Evolutionary conservation across 805 yeast genomes (phyloP).

Genomic region (Ogataea nitratoaversa): DNA sequence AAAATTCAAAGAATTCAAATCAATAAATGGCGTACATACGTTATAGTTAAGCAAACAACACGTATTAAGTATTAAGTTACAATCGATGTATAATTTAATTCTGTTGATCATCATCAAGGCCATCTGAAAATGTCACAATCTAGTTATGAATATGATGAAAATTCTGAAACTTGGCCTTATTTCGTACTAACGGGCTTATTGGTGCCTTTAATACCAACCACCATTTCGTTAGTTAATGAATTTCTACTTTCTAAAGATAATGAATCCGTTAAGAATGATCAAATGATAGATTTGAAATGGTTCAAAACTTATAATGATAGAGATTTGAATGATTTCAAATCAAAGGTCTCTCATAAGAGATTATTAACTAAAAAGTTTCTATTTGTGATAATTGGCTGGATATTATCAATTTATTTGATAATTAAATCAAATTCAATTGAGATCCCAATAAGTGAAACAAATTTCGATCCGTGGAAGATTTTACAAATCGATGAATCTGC

Average conservation of each 20-base stretch:
- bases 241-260: slow-evolving; percentile 1
- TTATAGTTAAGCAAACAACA: too few relatives aligned
- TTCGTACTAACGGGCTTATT: slow-evolving; percentile 71
- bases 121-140: slow-evolving; percentile 40
- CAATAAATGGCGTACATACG: too few relatives aligned
- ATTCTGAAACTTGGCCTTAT: slow-evolving; percentile 90
- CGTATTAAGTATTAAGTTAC: too few relatives aligned
- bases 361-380: slow-evolving; percentile 31
- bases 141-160: slow-evolving; percentile 79
- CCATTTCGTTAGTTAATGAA: slow-evolving; percentile 22
- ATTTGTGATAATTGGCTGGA: slow-evolving; percentile 56
- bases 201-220: slow-evolving; percentile 59
- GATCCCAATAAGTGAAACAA: slow-evolving; percentile 36
- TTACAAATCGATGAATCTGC: slow-evolving; percentile 70
- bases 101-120: not conserved
- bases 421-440: slow-evolving; percentile 42
- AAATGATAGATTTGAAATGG: slow-evolving; percentile 24
- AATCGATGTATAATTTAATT: too few relatives aligned
- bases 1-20: too few relatives aligned
- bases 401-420: slow-evolving; percentile 39
- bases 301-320: slow-evolving; percentile 33
- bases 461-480: slow-evolving; percentile 88
- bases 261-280: not conserved
- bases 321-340: slow-evolving; percentile 28
- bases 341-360: slow-evolving; percentile 21